These are phyloP conservation scores for Cryptococcus sp. DNA, from an alignment of 1,284 basidiomycete species.

Conservation along the genomic window DNA sequence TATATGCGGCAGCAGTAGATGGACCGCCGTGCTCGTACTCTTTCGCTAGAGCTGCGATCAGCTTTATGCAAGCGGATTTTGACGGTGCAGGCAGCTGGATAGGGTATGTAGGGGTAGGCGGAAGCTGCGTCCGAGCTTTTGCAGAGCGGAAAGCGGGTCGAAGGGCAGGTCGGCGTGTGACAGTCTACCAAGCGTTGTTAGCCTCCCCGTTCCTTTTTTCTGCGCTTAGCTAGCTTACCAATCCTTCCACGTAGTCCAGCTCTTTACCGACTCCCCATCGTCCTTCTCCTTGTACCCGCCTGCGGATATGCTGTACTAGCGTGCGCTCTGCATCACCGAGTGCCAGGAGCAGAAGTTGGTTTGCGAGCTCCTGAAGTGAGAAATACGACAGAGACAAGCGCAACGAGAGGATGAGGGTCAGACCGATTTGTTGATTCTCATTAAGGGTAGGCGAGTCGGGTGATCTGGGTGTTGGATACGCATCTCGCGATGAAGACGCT, in stretches of 20 bases:
- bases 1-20: slow-evolving; percentile 4
- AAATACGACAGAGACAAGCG: slow-evolving; percentile 53
- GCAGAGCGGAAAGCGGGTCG: slow-evolving; percentile 50
- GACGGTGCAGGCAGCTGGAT: slow-evolving; percentile 47
- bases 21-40: slow-evolving; percentile 35
- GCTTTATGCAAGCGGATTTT: slow-evolving; percentile 47
- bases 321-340: slow-evolving; percentile 48
- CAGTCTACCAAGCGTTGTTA: slow-evolving; percentile 20
- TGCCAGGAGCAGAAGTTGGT: slow-evolving; percentile 40
- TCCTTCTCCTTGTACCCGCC: slow-evolving; percentile 47
- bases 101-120: slow-evolving; percentile 32
- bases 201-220: neutral
- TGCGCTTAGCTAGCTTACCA: slow-evolving; percentile 30
- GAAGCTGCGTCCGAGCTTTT: slow-evolving; percentile 42
- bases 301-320: slow-evolving; percentile 47
- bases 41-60: slow-evolving; percentile 32
- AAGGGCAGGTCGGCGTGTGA: slow-evolving; percentile 41
- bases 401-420: slow-evolving; percentile 46
- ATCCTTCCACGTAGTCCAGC: slow-evolving; percentile 45
- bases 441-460: slow-evolving; percentile 24
- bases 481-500: neutral
- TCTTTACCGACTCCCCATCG: slow-evolving; percentile 47
- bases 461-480: slow-evolving; percentile 17
- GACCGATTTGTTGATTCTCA: slow-evolving; percentile 36
- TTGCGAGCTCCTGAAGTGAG: slow-evolving; percentile 42